Conservation (phyloP, 2,329 filamentous ascomycete genomes). For the Trichoderma atrobrunneum region DNA sequence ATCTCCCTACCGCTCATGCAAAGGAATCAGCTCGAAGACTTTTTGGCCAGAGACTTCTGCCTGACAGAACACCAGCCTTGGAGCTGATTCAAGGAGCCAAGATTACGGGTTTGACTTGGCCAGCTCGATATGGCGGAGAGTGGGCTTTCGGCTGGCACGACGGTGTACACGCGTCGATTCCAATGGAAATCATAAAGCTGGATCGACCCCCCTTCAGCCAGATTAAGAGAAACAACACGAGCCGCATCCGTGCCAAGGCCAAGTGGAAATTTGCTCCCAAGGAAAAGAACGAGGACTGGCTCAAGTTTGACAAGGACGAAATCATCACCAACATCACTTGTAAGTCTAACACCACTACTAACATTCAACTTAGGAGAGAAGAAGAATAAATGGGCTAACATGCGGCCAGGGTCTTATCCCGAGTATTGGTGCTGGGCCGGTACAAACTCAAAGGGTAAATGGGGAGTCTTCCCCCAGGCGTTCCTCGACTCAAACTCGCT, state of each 20-base stretch:
- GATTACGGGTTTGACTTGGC: conserved; percentile 52
- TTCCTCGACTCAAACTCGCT: conserved; percentile 48
- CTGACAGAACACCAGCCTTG: conserved; percentile 44
- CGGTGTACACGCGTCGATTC: conserved; percentile 48
- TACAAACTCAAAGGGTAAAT: conserved; percentile 50
- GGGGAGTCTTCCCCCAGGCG: conserved; percentile 51
- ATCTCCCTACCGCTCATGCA: conserved; percentile 45
- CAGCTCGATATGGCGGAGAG: conserved; percentile 50
- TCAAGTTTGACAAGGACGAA: conserved; percentile 65
- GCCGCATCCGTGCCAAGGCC: conserved; percentile 47
- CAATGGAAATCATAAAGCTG: conserved; percentile 47
- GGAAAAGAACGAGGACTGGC: conserved; percentile 46
- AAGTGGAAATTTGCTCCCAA: conserved; percentile 54
- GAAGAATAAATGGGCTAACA: conserved; percentile 7
- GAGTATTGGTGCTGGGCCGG: conserved; percentile 58
- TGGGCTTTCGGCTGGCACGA: conserved; percentile 60
- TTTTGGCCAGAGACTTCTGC: conserved; percentile 46
- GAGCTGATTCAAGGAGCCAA: conserved; percentile 49
- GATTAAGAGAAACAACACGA: conserved; percentile 46
- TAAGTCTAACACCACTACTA: conserved; percentile 34
- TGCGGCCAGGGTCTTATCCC: conserved; percentile 39
- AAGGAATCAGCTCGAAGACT: conserved; percentile 47
- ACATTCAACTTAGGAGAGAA: not conserved
- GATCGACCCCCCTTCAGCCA: conserved; percentile 47
- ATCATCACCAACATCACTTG: conserved; percentile 62